Conservation (phyloP, 2,329 filamentous ascomycete genomes). For the Ploettnerulaceae sp. region DNA sequence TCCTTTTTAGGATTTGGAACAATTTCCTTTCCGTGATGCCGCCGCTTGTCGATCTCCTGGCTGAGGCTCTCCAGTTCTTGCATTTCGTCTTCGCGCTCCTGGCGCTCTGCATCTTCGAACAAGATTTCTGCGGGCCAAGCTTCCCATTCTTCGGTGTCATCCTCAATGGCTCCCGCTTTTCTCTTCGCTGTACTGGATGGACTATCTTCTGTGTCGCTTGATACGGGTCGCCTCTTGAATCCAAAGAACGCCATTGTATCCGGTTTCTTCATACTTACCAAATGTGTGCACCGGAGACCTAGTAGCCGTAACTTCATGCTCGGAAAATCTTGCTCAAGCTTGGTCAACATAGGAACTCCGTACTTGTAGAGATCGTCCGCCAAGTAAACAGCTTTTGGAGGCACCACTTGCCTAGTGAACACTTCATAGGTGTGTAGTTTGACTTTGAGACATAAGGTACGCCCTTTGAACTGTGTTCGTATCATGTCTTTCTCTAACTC, state of each 20-base stretch:
- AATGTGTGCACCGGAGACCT: constrained; percentile 81
- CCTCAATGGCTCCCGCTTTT: constrained; percentile 37
- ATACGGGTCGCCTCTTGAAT: constrained; percentile 38
- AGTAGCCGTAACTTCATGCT: constrained; percentile 77
- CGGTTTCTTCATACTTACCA: constrained; percentile 79
- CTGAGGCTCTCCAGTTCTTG: constrained; percentile 57
- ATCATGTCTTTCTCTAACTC: constrained; percentile 83
- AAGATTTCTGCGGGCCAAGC: constrained; percentile 60
- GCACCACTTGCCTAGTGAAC: constrained; percentile 72
- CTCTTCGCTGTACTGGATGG: constrained; percentile 33
- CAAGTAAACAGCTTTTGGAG: constrained; percentile 64
- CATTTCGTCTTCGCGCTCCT: constrained; percentile 56
- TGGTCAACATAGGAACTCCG: constrained; percentile 75
- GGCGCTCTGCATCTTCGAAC: constrained; percentile 55
- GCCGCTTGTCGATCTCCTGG: constrained; percentile 39
- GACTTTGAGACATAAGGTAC: constrained; percentile 87
- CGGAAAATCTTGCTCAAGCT: constrained; percentile 78
- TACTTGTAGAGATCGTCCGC: constrained; percentile 82
- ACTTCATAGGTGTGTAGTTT: constrained; percentile 95
- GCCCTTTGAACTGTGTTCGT: constrained; percentile 75
- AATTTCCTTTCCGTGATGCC: constrained; percentile 49
- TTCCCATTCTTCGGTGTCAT: constrained; percentile 55
- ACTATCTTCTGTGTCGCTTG: constrained; percentile 10
- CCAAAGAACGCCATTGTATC: constrained; percentile 79
- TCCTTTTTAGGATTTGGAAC: constrained; percentile 40